Percentiles rank a stretch among this genome's conserved stretches.
Conservation (phyloP, 1,139 yeast species). For the Meyerozyma guilliermondii region DNA sequence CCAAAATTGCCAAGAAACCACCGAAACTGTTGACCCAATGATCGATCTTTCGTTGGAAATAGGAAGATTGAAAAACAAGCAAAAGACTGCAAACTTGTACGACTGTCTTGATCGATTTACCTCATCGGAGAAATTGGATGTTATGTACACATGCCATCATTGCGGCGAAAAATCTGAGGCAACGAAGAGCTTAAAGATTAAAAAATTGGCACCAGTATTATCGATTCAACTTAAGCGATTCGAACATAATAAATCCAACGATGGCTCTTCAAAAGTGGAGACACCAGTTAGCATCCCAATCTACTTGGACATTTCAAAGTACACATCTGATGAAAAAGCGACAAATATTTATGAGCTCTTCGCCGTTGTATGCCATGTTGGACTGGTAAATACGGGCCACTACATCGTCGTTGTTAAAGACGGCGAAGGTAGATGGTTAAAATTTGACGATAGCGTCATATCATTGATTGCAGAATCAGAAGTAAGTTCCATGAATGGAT, state of each 20-base stretch:
- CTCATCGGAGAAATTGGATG: slow-evolving; percentile 68
- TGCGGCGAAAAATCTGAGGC: slow-evolving; percentile 65
- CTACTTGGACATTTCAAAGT: slow-evolving; percentile 64
- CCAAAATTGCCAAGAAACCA: slow-evolving; percentile 56
- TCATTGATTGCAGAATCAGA: slow-evolving; percentile 58
- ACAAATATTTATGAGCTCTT: slow-evolving; percentile 62
- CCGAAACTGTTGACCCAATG: slow-evolving; percentile 80
- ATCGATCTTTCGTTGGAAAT: slow-evolving; percentile 84
- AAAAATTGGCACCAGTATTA: slow-evolving; percentile 69
- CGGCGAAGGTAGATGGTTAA: slow-evolving; percentile 75
- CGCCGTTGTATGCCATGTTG: slow-evolving; percentile 84
- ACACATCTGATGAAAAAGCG: slow-evolving; percentile 34
- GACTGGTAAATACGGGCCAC: slow-evolving; percentile 93
- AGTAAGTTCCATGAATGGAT: slow-evolving; percentile 69
- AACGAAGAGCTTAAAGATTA: slow-evolving; percentile 61
- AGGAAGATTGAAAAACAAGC: slow-evolving; percentile 25
- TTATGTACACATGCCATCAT: slow-evolving; percentile 60
- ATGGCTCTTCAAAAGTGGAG: slow-evolving; percentile 69
- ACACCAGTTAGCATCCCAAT: slow-evolving; percentile 69
- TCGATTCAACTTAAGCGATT: slow-evolving; percentile 85
- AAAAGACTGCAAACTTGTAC: slow-evolving; percentile 31
- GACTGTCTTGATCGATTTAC: slow-evolving; percentile 78
- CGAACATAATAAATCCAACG: slow-evolving; percentile 58
- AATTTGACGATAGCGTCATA: slow-evolving; percentile 88
- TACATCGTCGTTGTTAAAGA: slow-evolving; percentile 76